Evolutionary conservation across 169 alveolate species (phyloP).

Genomic region (Eimeria zaria): DNA sequence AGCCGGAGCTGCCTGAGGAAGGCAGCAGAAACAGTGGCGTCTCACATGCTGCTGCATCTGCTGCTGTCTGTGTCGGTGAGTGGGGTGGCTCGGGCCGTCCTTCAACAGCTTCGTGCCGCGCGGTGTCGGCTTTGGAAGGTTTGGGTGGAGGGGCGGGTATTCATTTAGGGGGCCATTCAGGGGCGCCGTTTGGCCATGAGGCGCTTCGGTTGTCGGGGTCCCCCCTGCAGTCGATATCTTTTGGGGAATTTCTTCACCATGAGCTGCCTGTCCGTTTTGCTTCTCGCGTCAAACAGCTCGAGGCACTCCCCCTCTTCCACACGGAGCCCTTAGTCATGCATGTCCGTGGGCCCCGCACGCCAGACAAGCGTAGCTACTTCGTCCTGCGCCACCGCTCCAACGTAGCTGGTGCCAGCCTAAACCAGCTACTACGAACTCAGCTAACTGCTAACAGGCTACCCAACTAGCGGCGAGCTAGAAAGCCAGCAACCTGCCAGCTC

Average conservation of each 20-base stretch:
- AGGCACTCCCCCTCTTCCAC: constrained; percentile 48
- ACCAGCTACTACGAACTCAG: no score
- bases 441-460: background rate
- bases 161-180: background rate
- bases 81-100: background rate
- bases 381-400: no score
- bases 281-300: constrained; percentile 38
- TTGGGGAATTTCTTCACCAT: constrained; percentile 7
- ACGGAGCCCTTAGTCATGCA: constrained; percentile 49
- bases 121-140: background rate
- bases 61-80: background rate
- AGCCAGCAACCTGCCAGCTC: background rate
- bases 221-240: no score
- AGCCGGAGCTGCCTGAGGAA: background rate
- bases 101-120: background rate
- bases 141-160: no score
- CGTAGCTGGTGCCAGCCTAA: no score
- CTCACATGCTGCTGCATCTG: no score
- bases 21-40: background rate
- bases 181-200: background rate
- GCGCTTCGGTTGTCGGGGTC: no score
- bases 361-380: background rate
- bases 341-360: constrained; percentile 13
- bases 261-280: constrained; percentile 71
- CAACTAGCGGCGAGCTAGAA: background rate